Base-by-base conservation (phyloP, 1,139 yeast species). In the Hemisphaericaspora subhashii region DNA sequence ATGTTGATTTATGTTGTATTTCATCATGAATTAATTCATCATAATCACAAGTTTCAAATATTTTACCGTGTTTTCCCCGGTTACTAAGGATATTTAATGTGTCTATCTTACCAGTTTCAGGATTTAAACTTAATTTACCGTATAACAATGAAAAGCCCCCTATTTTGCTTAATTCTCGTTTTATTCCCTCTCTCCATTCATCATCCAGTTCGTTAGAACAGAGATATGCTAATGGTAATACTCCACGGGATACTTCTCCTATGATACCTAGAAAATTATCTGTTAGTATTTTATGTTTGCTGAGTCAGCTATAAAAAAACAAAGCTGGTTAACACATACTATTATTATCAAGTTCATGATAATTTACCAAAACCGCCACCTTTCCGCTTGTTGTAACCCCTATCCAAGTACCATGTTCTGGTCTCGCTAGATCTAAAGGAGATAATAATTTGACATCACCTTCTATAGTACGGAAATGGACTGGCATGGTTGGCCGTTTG, bases 351-450 rank as follows among this genome's bases (percentile, higher is more conserved):
- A 51, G 46, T 54, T 77, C 83, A 54, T 87, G 66, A 53, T 77
- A 82, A 57, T 92, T 92, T 15, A 92, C 81, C 31, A 92, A 68
- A 2, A 85, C 85, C 0, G 95, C 86, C 2, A 90, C 46, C 42
- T 77, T 73, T 0, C 94, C 94, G 3, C 55, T 58, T 23, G 66
- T 66, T 34, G 81, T 75, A 2, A 85, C 74, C 0, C 96, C 97
- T 2, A 88, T 78, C 98, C 98, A 92, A 0, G 97, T 86, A 0
- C 98, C 98, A 51, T 80, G 88, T 46, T 81, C 90, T 1, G 68
- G 63, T 37, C 92, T 65, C 1, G 83, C 89, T 49, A 85, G 57
- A 58, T 92, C 98, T 26, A 74, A 64, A 0, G 98, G 98, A 5
- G 86, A 77, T 10, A 89, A 57, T 2, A 86, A 62, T 26, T 63